Conservation (phyloP, 2,329 filamentous ascomycete genomes). For the Curvularia lunata region DNA sequence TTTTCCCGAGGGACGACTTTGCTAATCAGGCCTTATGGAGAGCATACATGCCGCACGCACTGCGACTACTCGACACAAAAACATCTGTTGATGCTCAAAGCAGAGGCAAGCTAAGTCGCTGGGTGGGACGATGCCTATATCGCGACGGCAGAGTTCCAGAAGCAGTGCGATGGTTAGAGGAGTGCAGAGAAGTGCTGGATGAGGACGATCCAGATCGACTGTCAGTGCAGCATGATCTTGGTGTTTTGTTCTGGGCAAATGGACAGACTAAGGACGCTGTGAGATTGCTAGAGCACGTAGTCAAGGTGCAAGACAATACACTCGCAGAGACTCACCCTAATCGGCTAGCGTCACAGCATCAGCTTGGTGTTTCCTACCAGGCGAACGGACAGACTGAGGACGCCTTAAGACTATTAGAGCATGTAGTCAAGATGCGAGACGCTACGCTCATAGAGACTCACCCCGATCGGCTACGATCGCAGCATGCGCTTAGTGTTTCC, state of each 20-base stretch:
- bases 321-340: no score
- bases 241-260: no score
- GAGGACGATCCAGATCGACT: not conserved
- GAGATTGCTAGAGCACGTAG: no score
- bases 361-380: no score
- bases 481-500: slow-evolving; percentile 9
- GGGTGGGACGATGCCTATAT: not conserved
- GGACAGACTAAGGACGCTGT: no score
- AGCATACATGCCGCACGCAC: slow-evolving; percentile 22
- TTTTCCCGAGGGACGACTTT: slow-evolving; percentile 18
- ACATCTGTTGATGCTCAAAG: not conserved
- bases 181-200: not conserved
- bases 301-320: no score
- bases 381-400: no score
- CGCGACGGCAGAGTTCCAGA: slow-evolving; percentile 1
- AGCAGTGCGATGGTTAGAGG: slow-evolving; percentile 4
- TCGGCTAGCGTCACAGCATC: no score
- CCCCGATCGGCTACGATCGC: slow-evolving; percentile 10
- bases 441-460: no score
- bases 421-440: no score
- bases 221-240: no score
- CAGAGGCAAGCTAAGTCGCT: not conserved
- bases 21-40: slow-evolving; percentile 18
- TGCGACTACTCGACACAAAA: slow-evolving; percentile 11
- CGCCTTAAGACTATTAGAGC: no score